Base-by-base conservation (phyloP, 352 stramenopile genomes). In the Pythium vanterpoolii region DNA sequence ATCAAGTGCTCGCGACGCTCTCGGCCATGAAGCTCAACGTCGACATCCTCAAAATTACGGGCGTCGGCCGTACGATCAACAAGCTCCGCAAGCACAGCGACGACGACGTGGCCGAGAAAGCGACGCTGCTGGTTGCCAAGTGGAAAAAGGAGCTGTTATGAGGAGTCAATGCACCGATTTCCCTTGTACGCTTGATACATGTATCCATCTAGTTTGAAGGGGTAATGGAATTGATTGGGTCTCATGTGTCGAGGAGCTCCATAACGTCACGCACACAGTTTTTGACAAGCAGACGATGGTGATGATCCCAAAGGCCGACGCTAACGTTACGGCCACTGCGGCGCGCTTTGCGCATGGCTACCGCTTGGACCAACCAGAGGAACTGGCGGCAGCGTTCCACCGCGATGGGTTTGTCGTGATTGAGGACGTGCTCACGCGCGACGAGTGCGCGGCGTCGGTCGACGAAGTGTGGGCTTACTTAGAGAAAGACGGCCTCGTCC, bases 101-200 rank as follows among this genome's bases (percentile, higher is more conserved):
- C 27, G 62, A 83, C 5, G 61, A 83, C 1, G 86, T 95, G 9
- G 77, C 83, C 18, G 88, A 84, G 50, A 64, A 62, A 9, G 83
- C 86, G 1, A 84, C 80, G 26, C 69, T 80, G 56, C 71, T 95
- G 21, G 83, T 93, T 16, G 77, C 82, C 53, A 86, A 90, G 68
- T 95, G 86, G 83, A 95, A 95, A 62, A 91, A 91, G 28, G 78
- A 89, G 44, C 61, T 92, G 73, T 69, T 92, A 60, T 92, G 60
- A 38, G 56, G 43, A 49, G 53, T 19, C 6, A 63, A 60, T 38
- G 11, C 10, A 14, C 10, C 33, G 33, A 14, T 38, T 38, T 42
- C 34, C 45, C 8, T 30, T 42, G 26, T 18, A 18, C 36, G n/a
- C 13, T 38, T 19, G 9, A 18, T 52, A 10, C 43, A 58, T 69